Conservation (phyloP, 2,329 filamentous ascomycete genomes). For the Rhinocladiella mackenziei region DNA sequence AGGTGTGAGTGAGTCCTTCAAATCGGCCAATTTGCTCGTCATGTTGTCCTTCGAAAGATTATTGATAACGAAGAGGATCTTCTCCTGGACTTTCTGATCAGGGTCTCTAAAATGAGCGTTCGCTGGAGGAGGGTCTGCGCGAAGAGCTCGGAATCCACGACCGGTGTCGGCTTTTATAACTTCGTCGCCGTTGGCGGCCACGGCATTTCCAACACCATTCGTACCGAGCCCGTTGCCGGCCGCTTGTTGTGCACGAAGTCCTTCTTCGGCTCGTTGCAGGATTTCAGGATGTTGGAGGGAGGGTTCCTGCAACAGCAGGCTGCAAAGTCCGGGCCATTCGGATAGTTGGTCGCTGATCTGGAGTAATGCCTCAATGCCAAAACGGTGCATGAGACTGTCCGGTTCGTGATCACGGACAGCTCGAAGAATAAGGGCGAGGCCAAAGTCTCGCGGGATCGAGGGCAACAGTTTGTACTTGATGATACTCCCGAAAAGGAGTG, state of each 20-base stretch:
- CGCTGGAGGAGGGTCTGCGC: constrained; percentile 65
- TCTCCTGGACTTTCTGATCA: constrained; percentile 78
- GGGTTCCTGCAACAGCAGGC: constrained; percentile 74
- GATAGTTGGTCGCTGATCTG: constrained; percentile 77
- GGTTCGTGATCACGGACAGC: constrained; percentile 80
- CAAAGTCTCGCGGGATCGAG: constrained; percentile 84
- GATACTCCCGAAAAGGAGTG: constrained; percentile 92
- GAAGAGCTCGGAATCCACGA: constrained; percentile 70
- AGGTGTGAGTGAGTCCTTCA: constrained; percentile 72
- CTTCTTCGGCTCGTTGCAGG: constrained; percentile 75
- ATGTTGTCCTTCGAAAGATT: constrained; percentile 91
- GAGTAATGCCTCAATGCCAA: constrained; percentile 89
- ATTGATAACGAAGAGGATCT: constrained; percentile 92
- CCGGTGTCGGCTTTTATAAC: constrained; percentile 56
- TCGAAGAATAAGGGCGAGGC: constrained; percentile 96
- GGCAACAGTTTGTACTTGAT: constrained; percentile 91
- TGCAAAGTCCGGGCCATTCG: constrained; percentile 96
- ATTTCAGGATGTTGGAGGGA: constrained; percentile 81
- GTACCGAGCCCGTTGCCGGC: constrained; percentile 45
- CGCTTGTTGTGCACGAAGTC: constrained; percentile 58
- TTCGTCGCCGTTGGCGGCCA: constrained; percentile 70
- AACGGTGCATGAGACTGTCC: constrained; percentile 94
- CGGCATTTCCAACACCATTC: constrained; percentile 43
- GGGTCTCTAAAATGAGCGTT: constrained; percentile 73
- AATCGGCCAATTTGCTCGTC: constrained; percentile 74